A percentile compares a stretch with the other conserved stretches of the same genome.
Conservation (phyloP, 345 rosid genomes). For the Pugionium dolabratum region DNA sequence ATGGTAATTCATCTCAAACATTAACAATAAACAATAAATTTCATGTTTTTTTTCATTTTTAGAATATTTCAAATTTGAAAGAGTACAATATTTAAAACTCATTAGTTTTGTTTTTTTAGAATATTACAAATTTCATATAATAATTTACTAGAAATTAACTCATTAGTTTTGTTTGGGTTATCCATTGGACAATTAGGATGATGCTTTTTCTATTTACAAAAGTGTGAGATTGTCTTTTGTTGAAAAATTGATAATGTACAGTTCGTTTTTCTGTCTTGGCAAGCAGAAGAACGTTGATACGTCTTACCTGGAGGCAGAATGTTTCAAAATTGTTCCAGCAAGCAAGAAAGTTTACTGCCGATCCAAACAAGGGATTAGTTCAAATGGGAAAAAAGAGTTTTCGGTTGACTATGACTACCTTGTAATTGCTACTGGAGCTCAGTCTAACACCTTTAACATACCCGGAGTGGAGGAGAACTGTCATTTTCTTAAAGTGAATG, state of each 20-base stretch:
- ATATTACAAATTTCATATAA: too few relatives aligned
- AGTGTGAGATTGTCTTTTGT: neutral
- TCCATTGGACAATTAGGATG: neutral
- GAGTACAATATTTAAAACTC: too few relatives aligned
- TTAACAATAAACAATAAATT: too few relatives aligned
- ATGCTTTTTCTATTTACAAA: conserved; percentile 4
- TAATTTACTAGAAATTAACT: too few relatives aligned
- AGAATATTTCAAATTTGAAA: too few relatives aligned
- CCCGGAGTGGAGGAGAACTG: conserved; percentile 95
- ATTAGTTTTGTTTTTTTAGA: too few relatives aligned
- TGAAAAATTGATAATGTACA: conserved; percentile 8
- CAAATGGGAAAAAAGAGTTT: conserved; percentile 70
- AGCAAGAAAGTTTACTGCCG: conserved; percentile 83
- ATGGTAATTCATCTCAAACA: too few relatives aligned
- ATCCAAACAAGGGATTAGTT: conserved; percentile 43
- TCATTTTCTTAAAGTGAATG: conserved; percentile 80
- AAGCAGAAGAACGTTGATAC: conserved; percentile 59
- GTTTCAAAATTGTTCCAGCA: conserved; percentile 77
- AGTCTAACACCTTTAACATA: conserved; percentile 88
- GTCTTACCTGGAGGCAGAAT: conserved; percentile 80
- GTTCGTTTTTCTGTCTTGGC: neutral
- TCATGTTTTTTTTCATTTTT: too few relatives aligned
- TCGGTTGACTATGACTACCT: conserved; percentile 86
- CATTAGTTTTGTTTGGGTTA: too few relatives aligned
- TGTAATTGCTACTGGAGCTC: conserved; percentile 92